Evolutionary conservation across 179 eudicot genomes (phyloP), one percentile per base, ranked within the genome.

Genomic region (Camellia oleifera): DNA sequence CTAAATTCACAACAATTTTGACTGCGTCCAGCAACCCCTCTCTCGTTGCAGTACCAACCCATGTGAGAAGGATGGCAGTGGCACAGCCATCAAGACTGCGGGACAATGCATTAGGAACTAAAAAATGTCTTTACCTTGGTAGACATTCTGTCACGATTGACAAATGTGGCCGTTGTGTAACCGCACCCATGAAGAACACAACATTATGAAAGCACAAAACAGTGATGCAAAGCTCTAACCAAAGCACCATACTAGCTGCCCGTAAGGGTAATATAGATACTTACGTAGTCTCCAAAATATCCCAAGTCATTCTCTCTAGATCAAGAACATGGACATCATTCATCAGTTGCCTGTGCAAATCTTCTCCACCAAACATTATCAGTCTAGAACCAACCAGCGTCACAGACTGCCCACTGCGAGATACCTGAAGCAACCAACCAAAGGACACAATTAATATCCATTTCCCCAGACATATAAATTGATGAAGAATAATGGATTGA

Each of bases 301-400:
- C 85, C 99, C 99, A 95, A 63, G 88, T 82, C 95, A 94, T 86
- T 70, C 94, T 88, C 66, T 91, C 93, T 65, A 94, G 87, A 80
- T 95, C 90, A 75, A 95, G 93, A 76, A 90, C 84, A 80, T 90
- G 85, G 69, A 91, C 83, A 85, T 94, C 98, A 86, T 92, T 94
- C 70, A 92, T 82, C 75, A 94, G 88, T 17, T 78, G 85, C 78
- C 96, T 88, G 15, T 83, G 80, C 72, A 58, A 61, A 82, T 94
- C 97, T 89, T 94, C 99, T 77, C 99, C 99, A 64, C 99, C 99
- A 82, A 95, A 92, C 94, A 95, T 87, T 78, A 94, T 86, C 84
- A 94, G 82, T 83, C 88, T 95, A 20, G 97, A 92, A 42, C 98
- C 94, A 82, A 90, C 81, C 70, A 89, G 75, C 2, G 97, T 88